phyloP scores from a whole-genome alignment of 2,329 filamentous ascomycete species.

The Iodosphaeria phyllophila region DNA sequence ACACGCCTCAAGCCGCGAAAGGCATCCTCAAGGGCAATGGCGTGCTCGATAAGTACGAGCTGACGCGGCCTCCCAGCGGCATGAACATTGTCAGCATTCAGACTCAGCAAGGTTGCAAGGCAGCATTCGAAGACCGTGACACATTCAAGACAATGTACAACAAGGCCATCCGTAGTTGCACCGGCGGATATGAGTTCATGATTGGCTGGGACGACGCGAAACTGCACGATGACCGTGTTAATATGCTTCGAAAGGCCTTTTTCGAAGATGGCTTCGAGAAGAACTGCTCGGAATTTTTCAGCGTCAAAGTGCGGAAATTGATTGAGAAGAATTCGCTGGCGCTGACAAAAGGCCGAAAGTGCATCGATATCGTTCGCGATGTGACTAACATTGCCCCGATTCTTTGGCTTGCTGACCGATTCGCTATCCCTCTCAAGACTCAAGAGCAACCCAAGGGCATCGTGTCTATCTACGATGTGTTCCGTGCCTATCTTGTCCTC shows the following conservation, averaged over 20 bases:
- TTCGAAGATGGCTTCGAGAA: too few species aligned
- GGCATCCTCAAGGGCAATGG: slow-evolving; percentile 26
- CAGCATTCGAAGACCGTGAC: slow-evolving; percentile 26
- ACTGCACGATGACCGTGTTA: slow-evolving; percentile 19
- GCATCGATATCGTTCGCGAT: slow-evolving; percentile 54
- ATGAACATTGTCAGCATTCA: slow-evolving; percentile 24
- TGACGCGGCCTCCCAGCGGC: slow-evolving; percentile 19
- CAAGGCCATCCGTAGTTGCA: slow-evolving; percentile 18
- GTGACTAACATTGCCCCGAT: slow-evolving; percentile 50
- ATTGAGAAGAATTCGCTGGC: slow-evolving; percentile 35
- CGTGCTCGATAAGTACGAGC: slow-evolving; percentile 24
- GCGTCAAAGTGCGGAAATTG: too few species aligned
- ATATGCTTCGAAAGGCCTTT: too few species aligned
- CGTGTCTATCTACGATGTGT: slow-evolving; percentile 26
- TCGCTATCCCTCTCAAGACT: slow-evolving; percentile 50
- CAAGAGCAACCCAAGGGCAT: slow-evolving; percentile 37
- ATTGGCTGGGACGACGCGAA: slow-evolving; percentile 24
- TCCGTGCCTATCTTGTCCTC: slow-evolving; percentile 22
- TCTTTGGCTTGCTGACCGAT: slow-evolving; percentile 41
- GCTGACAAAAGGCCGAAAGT: slow-evolving; percentile 40
- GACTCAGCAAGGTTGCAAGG: slow-evolving; percentile 28
- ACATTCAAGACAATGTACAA: slow-evolving; percentile 29
- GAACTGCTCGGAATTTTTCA: too few species aligned
- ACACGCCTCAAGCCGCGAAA: slow-evolving; percentile 26
- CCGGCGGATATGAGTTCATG: slow-evolving; percentile 25